Evolutionary conservation across 1,139 yeast species (phyloP), one percentile per base, ranked within the genome.

Genomic region (Debaryomycetaceae sp.): DNA sequence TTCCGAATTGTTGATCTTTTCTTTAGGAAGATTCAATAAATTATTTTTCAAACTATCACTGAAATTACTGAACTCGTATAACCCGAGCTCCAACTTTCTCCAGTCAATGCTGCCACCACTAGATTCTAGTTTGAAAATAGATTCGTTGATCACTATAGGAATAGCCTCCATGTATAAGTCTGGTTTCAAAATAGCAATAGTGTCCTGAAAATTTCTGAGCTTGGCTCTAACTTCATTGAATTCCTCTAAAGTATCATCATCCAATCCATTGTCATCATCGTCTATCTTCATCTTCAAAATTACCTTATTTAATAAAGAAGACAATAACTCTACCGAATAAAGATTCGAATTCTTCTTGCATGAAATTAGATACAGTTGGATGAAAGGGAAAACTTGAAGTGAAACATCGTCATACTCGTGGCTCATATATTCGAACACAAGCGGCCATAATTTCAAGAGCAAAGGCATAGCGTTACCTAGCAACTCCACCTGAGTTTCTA

Each of bases 361-460:
- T 37, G 82, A 73, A 13, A 86, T 67, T 44, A 92, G 67, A 55
- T 83, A 89, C 41, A 81, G 86, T 36, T 86, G 80, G 38, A 92
- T 69, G 52, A 88, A 86, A 5, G 94, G 84, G 55, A 91, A 85
- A 3, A 88, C 85, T 56, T 87, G 95, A 37, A 76, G 75, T 1
- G 95, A 80, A 9, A 92, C 85, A 47, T 94, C 97, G 58, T 92
- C 98, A 56, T 84, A 91, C 47, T 86, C 95, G 52, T 87, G 86
- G 31, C 79, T 70, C 53, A 92, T 73, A 47, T 85, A 87, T 42
- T 75, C 76, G 42, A 91, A 72, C 9, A 87, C 70, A 28, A 81
- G 70, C 16, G 97, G 97, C 72, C 91, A 79, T 31, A 87, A 70
- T 42, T 58, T 61, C 45, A 59, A 50, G 30, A 68, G 51, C 34